phyloP scores from a whole-genome alignment of 768 basidiomycete species.

The Phallus indusiatus region DNA sequence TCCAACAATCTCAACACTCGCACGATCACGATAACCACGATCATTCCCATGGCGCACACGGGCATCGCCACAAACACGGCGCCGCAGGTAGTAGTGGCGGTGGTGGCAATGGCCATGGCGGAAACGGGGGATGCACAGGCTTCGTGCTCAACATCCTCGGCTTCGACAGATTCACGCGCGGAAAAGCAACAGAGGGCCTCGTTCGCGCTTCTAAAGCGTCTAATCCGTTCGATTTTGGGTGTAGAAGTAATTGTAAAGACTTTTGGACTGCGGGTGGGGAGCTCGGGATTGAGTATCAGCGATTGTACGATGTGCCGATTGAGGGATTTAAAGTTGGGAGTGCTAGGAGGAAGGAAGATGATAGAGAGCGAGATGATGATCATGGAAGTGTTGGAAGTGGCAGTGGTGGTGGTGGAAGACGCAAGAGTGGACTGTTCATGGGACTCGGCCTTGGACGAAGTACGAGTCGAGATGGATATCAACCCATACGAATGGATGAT shows the following conservation, averaged over 20 bases:
- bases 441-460: conserved; percentile 20
- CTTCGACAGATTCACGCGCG: conserved; percentile 88
- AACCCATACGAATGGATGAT: conserved; percentile 41
- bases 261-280: conserved; percentile 87
- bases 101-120: too few species aligned
- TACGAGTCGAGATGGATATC: conserved; percentile 43
- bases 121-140: conserved; percentile 32
- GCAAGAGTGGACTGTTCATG: conserved; percentile 30
- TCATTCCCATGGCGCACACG: too few species aligned
- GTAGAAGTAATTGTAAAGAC: conserved; percentile 75
- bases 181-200: conserved; percentile 81
- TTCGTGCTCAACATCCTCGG: conserved; percentile 90
- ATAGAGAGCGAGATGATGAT: conserved; percentile 50
- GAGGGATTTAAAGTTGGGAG: conserved; percentile 82
- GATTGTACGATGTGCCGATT: conserved; percentile 77
- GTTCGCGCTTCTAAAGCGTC: conserved; percentile 61
- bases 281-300: conserved; percentile 84
- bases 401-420: conserved; percentile 20
- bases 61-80: conserved; percentile 28
- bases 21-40: conserved; percentile 26
- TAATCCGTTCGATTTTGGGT: conserved; percentile 89
- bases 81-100: conserved; percentile 6
- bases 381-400: conserved; percentile 21
- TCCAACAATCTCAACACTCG: conserved; percentile 74
- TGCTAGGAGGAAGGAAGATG: conserved; percentile 48